Conservation (phyloP, 225 moss, liverwort and hornwort genomes). For the Lunularia cruciata region DNA sequence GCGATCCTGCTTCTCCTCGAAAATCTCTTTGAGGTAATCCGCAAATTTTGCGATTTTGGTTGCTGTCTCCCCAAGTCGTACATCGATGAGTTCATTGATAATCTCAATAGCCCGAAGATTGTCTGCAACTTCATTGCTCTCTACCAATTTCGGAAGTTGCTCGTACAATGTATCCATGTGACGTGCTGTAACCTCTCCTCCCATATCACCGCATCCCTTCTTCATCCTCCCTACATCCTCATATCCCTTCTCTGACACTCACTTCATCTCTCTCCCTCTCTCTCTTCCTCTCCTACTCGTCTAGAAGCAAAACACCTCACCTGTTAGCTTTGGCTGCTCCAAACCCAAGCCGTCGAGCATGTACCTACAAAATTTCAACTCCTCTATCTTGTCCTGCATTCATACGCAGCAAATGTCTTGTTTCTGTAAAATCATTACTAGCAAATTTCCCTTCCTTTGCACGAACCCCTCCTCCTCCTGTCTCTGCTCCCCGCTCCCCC, state of each 20-base stretch:
- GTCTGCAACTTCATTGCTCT: slow-evolving; percentile 70
- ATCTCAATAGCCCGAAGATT: slow-evolving; percentile 84
- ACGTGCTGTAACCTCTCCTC: slow-evolving; percentile 81
- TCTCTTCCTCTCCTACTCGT: not conserved
- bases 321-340: not conserved
- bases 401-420: not conserved
- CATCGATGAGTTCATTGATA: slow-evolving; percentile 87
- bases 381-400: not conserved
- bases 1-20: slow-evolving; percentile 85
- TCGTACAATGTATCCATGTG: slow-evolving; percentile 90
- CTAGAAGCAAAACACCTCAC: not conserved
- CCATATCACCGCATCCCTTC: slow-evolving; percentile 53
- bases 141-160: slow-evolving; percentile 62
- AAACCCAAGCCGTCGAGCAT: not conserved
- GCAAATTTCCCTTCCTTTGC: not conserved
- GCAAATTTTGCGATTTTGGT: slow-evolving; percentile 94
- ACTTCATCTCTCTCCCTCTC: not conserved
- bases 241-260: not conserved
- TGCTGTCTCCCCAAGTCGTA: slow-evolving; percentile 91
- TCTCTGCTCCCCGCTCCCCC: not conserved
- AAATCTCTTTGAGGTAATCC: slow-evolving; percentile 61
- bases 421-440: not conserved
- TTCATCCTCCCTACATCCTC: slow-evolving; percentile 4
- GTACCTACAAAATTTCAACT: not conserved
- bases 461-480: not conserved